Conservation (phyloP, 306 rosid species). For the Benincasa hispida region DNA sequence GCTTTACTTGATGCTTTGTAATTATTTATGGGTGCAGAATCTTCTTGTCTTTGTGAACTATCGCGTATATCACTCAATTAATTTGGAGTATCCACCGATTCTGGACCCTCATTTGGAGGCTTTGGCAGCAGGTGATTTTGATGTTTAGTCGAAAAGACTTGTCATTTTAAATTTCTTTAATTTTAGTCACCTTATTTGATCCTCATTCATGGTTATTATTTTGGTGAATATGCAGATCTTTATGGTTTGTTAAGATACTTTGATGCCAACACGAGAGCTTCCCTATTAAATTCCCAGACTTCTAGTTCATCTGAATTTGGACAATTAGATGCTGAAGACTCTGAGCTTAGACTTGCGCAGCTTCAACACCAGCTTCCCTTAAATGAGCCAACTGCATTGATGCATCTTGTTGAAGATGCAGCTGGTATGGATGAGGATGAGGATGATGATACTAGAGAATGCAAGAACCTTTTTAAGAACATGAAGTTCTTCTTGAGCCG, state of each 20-base stretch:
- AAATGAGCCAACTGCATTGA: slow-evolving; percentile 78
- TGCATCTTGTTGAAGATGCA: slow-evolving; percentile 62
- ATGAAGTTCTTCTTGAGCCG: slow-evolving; percentile 83
- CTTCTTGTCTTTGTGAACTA: slow-evolving; percentile 64
- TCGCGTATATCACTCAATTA: slow-evolving; percentile 66
- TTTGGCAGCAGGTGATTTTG: slow-evolving; percentile 52
- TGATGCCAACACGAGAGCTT: slow-evolving; percentile 25
- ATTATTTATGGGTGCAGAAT: slow-evolving; percentile 33
- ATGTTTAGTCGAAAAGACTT: neutral
- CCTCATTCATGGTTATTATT: neutral
- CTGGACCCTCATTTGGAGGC: slow-evolving; percentile 76
- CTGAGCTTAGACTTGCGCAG: slow-evolving; percentile 82
- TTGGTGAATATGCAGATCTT: slow-evolving; percentile 36
- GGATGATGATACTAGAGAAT: slow-evolving; percentile 59
- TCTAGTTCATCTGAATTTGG: slow-evolving; percentile 31
- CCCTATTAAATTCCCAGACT: slow-evolving; percentile 30
- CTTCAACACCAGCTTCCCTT: slow-evolving; percentile 89
- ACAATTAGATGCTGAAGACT: slow-evolving; percentile 29
- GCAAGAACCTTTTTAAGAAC: slow-evolving; percentile 61
- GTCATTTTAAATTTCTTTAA: neutral
- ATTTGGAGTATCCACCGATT: slow-evolving; percentile 72
- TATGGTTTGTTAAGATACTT: slow-evolving; percentile 71
- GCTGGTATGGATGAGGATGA: slow-evolving; percentile 56
- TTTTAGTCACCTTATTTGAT: neutral
- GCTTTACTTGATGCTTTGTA: neutral